These are phyloP conservation scores for Grosmannia serpens DNA, from an alignment of 2,329 filamentous ascomycete species.

Conservation along the genomic window DNA sequence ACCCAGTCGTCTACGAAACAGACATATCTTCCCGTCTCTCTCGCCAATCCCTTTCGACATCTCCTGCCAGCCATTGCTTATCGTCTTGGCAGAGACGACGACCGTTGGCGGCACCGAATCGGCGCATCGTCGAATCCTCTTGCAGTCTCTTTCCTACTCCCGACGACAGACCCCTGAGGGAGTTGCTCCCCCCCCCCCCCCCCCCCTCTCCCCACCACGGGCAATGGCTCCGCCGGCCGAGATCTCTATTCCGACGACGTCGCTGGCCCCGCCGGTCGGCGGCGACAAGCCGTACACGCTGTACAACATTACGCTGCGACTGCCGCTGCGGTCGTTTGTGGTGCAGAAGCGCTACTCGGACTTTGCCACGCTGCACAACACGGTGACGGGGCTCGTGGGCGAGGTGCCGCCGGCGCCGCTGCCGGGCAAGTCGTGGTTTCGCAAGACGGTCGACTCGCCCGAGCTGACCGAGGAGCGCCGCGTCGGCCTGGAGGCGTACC, in stretches of 20 bases:
- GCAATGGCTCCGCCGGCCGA: slow-evolving; percentile 53
- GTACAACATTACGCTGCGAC: slow-evolving; percentile 67
- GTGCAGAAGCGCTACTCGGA: slow-evolving; percentile 76
- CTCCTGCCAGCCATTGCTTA: neutral
- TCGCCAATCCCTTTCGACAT: neutral
- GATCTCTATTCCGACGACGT: slow-evolving; percentile 57
- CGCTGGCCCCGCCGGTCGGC: slow-evolving; percentile 34
- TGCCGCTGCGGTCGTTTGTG: slow-evolving; percentile 64
- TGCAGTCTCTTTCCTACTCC: neutral
- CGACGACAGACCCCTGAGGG: neutral
- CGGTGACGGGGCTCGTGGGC: slow-evolving; percentile 49
- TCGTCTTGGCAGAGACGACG: neutral
- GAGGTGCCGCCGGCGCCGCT: slow-evolving; percentile 54
- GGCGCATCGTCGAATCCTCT: neutral
- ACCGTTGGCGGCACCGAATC: neutral
- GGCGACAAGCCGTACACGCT: slow-evolving; percentile 59
- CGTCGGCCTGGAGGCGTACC: slow-evolving; percentile 55
- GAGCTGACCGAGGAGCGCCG: slow-evolving; percentile 63
- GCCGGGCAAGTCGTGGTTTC: slow-evolving; percentile 67
- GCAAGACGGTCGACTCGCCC: slow-evolving; percentile 56
- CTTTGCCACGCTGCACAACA: slow-evolving; percentile 55
- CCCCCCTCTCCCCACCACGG: neutral
- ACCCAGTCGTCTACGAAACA: neutral
- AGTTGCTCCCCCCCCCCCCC: neutral
- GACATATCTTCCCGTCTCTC: neutral